Evolutionary conservation across 257 asterid genomes (phyloP), one percentile per base, ranked within the genome.

Genomic region (Solanum paucissectum): DNA sequence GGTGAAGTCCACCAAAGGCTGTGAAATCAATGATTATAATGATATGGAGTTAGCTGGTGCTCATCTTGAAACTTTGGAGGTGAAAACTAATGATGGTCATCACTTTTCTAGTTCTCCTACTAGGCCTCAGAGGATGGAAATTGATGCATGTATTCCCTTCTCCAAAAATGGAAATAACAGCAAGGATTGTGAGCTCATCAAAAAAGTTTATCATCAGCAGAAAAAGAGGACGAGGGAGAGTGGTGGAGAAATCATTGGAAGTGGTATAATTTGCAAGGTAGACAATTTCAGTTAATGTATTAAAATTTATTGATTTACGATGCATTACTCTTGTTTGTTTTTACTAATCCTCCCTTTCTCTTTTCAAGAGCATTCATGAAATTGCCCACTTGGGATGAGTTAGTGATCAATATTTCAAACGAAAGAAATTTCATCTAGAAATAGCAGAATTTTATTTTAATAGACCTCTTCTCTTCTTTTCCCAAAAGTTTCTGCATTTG

Each of bases 181-280:
- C 27, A 77, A 73, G 88, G 92, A 87, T 86, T 21, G 11, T 33
- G 83, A 86, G 58, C 76, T 89, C 33, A 88, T 69, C 9, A 2
- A 55, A 16, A 74, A 55, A 74, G 89, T 87, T 32, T 89, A 87
- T 88, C 86, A 72, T 90, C 90, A 89, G 38, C 87, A 87, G 88
- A 89, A 88, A 87, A 87, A 87, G 90, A 93, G 49, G 13, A 52
- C 87, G 32, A 44, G 88, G 62, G 89, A 66, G 83, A 40, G 69
- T 32, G 90, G 34, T 66, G 69, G 37, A 25, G 49, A 58, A 87
- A 90, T 83, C 81, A 36, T 72, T 73, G 75, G 64, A 66, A 77
- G 84, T 29, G 71, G 60, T 52, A 83, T 52, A 79, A 83, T 88
- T 52, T n/a, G 84, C 81, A 84, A 88, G 90, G 94, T 92, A 82